Base-by-base conservation (phyloP, 805 yeast species). In the Yarrowia sp. region DNA sequence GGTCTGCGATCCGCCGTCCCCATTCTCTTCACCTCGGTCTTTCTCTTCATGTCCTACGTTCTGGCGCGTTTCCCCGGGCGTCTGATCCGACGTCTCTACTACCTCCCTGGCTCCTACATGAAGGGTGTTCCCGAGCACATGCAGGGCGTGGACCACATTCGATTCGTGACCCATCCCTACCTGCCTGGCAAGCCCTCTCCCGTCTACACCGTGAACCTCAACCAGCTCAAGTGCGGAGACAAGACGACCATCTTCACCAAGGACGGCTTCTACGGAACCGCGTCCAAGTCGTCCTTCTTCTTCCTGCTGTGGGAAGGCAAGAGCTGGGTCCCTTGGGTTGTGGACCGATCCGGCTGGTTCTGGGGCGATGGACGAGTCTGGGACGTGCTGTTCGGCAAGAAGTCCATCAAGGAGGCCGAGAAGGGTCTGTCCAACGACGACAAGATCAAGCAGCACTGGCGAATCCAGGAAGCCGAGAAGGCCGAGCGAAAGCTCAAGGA, bases 291-390 rank as follows among this genome's bases (percentile, higher is more conserved):
- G 2, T 80, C 88, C 59, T 89, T 89, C 72, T 85, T 87, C 78
- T 86, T 88, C 69, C 81, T 87, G 49, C 72, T 90, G 66, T 84
- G 82, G 71, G 93, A 88, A 68, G 73, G 76, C 21, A 80, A 81
- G 19, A 73, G 70, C 39, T 74, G 76, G 63, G 77, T 82, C 38
- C 90, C 88, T 22, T 89, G 92, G 90, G 75, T 87, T 16, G 87
- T 88, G 18, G 96, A 90, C 70, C 78, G 96, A 66, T 85, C 84
- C 68, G 96, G 96, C 12, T 90, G 90, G 78, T 90, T 88, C 75
- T 90, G 96, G 96, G 92, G 94, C 32, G 96, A 90, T 72, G 96
- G 96, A 14, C 78, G 96, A 63, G 87, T 90, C 1, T 87, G 86
- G 73, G 96, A 90, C 71, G 81, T 83, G 59, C 68, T 90, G n/a